Base-by-base conservation (phyloP, 345 rosid species). In the Cardiospermum halicacabum region DNA sequence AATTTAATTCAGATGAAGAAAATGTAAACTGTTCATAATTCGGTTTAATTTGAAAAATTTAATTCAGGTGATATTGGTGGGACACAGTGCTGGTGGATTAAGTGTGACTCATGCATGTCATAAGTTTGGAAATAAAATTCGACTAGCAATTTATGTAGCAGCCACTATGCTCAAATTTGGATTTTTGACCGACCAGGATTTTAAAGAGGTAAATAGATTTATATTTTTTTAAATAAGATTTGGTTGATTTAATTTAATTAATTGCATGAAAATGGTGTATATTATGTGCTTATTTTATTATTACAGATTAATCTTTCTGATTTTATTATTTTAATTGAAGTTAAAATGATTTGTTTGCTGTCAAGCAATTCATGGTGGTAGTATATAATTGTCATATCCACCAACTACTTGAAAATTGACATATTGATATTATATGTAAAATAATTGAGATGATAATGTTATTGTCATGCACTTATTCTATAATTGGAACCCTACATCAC, bases 51-150 rank as follows among this genome's bases (percentile, higher is more conserved):
- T n/a, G n/a, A n/a, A n/a, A n/a, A n/a, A n/a, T n/a, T n/a, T n/a
- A n/a, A 18, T 53, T 64, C 70, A 92, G 98, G 98, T 92, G 53
- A 78, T 92, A 68, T 66, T 92, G 71, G 96, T 89, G 12, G 98
- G 96, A 1, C 98, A 92, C 56, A 92, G 98, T 64, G 96, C 98
- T 2, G 98, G 96, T 61, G 98, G 98, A 42, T 78, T 92, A 39
- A 87, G 86, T 62, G 64, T 92, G 43, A 92, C 96, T 2, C 78
- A 80, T 55, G 89, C 86, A 31, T 78, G 74, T 60, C 80, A 79
- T 45, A 79, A 66, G 65, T 89, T 85, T 34, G 69, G 84, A 19
- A 69, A 78, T 57, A 89, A 87, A 79, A 83, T 92, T 53, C 64
- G 68, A n/a, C 69, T 78, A 16, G 93, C 89, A 0, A 89, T 87